Percentiles rank a stretch among this genome's conserved stretches.
phyloP scores from a whole-genome alignment of 108 stramenopile species.

The Pelagomonas calceolata region DNA sequence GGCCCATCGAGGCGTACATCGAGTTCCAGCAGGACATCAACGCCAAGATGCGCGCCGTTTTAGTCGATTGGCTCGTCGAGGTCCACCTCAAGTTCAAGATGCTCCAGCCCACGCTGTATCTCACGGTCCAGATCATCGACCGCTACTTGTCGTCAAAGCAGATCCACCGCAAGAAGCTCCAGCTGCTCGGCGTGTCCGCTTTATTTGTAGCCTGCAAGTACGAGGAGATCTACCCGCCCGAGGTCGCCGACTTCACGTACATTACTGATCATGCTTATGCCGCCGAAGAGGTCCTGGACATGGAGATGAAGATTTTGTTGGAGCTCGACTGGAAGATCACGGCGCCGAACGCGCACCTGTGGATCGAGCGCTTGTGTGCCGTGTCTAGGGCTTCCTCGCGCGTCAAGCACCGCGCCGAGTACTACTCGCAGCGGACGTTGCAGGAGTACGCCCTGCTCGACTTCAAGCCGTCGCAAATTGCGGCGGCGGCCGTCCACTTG shows the following conservation, averaged over 20 bases:
- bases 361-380: slow-evolving; percentile 38
- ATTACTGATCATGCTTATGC: slow-evolving; percentile 54
- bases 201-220: slow-evolving; percentile 78
- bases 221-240: slow-evolving; percentile 79
- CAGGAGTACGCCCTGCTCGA: slow-evolving; percentile 80
- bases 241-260: slow-evolving; percentile 62
- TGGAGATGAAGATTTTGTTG: slow-evolving; percentile 43
- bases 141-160: slow-evolving; percentile 53
- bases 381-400: slow-evolving; percentile 12
- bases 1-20: slow-evolving; percentile 40
- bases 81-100: slow-evolving; percentile 75
- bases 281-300: slow-evolving; percentile 45
- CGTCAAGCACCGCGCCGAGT: slow-evolving; percentile 54
- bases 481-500: slow-evolving; percentile 73
- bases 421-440: slow-evolving; percentile 83
- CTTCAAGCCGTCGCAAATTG: slow-evolving; percentile 69
- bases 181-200: slow-evolving; percentile 72
- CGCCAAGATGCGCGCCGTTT: slow-evolving; percentile 67
- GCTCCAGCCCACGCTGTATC: slow-evolving; percentile 64
- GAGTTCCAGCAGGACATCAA: slow-evolving; percentile 56
- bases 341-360: slow-evolving; percentile 38
- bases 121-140: slow-evolving; percentile 73
- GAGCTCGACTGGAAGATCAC: slow-evolving; percentile 43
- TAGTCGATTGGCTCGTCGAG: slow-evolving; percentile 84
- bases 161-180: slow-evolving; percentile 54